Evolutionary conservation across 495 filamentous ascomycete species (phyloP).

Genomic region (Penicillium tannophilum): DNA sequence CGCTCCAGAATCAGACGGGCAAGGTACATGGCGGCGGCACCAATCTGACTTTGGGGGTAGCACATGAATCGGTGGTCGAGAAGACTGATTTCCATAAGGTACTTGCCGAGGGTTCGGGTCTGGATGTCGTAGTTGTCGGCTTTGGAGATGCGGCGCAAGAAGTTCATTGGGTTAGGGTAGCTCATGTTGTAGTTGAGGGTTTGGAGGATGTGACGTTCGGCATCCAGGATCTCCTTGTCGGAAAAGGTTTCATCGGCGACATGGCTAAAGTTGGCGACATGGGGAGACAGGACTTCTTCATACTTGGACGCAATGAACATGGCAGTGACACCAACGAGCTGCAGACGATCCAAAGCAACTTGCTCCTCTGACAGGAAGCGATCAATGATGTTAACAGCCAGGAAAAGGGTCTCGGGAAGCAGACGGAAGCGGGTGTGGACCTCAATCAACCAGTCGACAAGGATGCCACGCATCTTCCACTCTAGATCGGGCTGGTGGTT

Average conservation of each 20-base stretch:
- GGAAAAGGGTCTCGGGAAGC: conserved; percentile 95
- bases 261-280: conserved; percentile 94
- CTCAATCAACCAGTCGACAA: conserved; percentile 98
- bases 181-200: conserved; percentile 96
- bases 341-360: conserved; percentile 90
- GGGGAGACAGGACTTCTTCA: conserved; percentile 94
- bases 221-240: conserved; percentile 95
- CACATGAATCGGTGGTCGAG: conserved; percentile 90
- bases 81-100: conserved; percentile 96
- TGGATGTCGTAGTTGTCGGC: conserved; percentile 98
- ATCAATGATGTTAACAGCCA: conserved; percentile 97
- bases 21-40: conserved; percentile 93
- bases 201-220: conserved; percentile 87
- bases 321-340: conserved; percentile 94
- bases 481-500: conserved; percentile 89
- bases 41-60: conserved; percentile 83
- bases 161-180: conserved; percentile 99
- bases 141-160: conserved; percentile 96
- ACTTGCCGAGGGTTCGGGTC: conserved; percentile 94
- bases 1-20: conserved; percentile 85
- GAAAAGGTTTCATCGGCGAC: conserved; percentile 96
- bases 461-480: conserved; percentile 97
- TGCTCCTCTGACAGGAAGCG: conserved; percentile 93
- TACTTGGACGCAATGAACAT: conserved; percentile 99
- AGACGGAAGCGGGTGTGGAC: conserved; percentile 97